These are phyloP conservation scores for Cucurbita ficifolia DNA, from an alignment of 306 rosid species.

Conservation along the genomic window DNA sequence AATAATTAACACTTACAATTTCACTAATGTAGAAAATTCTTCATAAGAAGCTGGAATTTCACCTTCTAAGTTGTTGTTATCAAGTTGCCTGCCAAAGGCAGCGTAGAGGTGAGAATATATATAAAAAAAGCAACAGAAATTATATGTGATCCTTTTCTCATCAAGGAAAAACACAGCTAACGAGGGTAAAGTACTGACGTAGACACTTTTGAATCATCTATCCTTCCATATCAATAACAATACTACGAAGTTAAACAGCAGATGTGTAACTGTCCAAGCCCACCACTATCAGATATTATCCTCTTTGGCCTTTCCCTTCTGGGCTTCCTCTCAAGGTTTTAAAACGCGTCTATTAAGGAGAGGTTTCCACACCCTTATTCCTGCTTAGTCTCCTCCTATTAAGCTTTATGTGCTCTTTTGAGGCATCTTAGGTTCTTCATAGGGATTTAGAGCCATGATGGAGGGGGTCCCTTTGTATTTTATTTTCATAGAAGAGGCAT, in stretches of 20 bases:
- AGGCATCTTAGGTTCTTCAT: not conserved
- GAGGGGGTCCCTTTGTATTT: not conserved
- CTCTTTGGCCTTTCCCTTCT: too few species aligned
- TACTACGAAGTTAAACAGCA: not conserved
- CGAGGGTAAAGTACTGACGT: not conserved
- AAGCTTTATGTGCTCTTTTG: not conserved
- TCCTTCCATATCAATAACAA: not conserved
- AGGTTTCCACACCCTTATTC: too few species aligned
- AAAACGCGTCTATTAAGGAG: too few species aligned
- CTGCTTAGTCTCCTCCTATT: too few species aligned
- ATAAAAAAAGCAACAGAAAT: not conserved
- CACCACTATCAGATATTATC: too few species aligned
- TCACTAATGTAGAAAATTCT: constrained; percentile 39
- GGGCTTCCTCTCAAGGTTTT: too few species aligned
- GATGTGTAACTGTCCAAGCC: too few species aligned
- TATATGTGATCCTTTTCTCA: not conserved
- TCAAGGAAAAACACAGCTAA: not conserved
- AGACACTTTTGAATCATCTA: not conserved
- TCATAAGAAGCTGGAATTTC: constrained; percentile 52
- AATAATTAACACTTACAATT: constrained; percentile 44
- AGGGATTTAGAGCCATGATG: not conserved
- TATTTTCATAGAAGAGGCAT: not conserved
- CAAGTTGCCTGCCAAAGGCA: constrained; percentile 69
- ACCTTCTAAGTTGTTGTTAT: constrained; percentile 72
- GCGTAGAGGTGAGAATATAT: not conserved